These are phyloP conservation scores for Fusarium beomiforme DNA, from an alignment of 2,329 filamentous ascomycete species.

Conservation along the genomic window DNA sequence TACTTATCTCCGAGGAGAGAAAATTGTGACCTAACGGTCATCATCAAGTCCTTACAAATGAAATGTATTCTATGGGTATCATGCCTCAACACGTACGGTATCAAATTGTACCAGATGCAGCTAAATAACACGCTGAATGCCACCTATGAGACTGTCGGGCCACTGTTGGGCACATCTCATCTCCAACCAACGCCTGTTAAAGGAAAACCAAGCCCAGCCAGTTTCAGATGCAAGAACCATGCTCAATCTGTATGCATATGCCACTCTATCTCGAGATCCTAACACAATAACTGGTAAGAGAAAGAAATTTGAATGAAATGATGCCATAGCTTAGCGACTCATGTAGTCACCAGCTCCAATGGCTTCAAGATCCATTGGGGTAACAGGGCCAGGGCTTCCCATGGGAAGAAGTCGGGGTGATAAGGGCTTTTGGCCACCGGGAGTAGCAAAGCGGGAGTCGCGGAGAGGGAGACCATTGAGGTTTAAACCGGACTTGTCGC, in stretches of 20 bases:
- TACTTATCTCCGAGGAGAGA: neutral
- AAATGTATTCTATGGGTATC: constrained; percentile 39
- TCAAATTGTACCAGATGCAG: constrained; percentile 21
- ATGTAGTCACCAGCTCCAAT: constrained; percentile 52
- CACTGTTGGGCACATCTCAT: neutral
- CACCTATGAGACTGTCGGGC: constrained; percentile 8
- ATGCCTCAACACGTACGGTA: constrained; percentile 26
- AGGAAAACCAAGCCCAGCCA: neutral
- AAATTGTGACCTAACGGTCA: neutral
- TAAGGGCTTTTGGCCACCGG: constrained; percentile 56
- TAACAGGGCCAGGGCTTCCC: constrained; percentile 69
- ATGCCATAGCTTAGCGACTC: constrained; percentile 16
- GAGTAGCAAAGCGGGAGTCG: constrained; percentile 51
- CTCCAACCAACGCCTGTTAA: constrained; percentile 26
- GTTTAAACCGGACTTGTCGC: constrained; percentile 42
- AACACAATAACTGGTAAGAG: neutral
- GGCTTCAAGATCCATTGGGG: constrained; percentile 66
- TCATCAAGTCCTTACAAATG: constrained; percentile 2
- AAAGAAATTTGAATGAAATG: neutral
- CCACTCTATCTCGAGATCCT: neutral
- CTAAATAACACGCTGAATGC: constrained; percentile 35
- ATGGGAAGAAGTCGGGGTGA: constrained; percentile 63
- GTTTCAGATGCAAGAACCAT: neutral
- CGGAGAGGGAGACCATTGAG: constrained; percentile 50
- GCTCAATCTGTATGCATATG: constrained; percentile 2